Evolutionary conservation across 495 filamentous ascomycete species (phyloP).

Genomic region (Hypomontagnella submonticulosa): DNA sequence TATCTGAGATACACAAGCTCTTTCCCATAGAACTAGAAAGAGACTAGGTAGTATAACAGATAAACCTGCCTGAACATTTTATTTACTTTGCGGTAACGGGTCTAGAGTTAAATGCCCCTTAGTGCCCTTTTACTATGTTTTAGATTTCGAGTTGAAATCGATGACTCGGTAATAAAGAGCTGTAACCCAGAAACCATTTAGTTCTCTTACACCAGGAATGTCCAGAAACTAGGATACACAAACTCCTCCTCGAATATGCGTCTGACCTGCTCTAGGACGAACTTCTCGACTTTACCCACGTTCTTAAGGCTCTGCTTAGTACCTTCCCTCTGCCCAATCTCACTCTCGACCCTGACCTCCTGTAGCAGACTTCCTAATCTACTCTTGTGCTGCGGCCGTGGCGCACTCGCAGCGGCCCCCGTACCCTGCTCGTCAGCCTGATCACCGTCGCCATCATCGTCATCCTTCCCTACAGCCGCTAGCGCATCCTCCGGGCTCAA

Average conservation of each 20-base stretch:
- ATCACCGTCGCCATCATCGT: slow-evolving; percentile 50
- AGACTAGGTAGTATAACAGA: too few relatives aligned
- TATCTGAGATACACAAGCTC: too few relatives aligned
- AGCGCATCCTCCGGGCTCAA: slow-evolving; percentile 86
- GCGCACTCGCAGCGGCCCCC: slow-evolving; percentile 10
- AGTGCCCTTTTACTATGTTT: too few relatives aligned
- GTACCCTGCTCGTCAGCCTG: slow-evolving; percentile 18
- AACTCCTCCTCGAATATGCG: slow-evolving; percentile 98
- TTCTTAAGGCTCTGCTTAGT: slow-evolving; percentile 96
- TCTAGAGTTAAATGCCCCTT: too few relatives aligned
- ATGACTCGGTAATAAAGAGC: too few relatives aligned
- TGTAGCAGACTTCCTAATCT: slow-evolving; percentile 80
- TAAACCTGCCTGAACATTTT: too few relatives aligned
- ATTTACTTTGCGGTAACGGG: too few relatives aligned
- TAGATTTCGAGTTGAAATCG: too few relatives aligned
- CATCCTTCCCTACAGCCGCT: slow-evolving; percentile 68
- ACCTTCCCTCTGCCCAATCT: slow-evolving; percentile 90
- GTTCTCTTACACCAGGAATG: slow-evolving; percentile 77
- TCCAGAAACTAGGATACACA: slow-evolving; percentile 98
- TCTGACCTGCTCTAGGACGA: slow-evolving; percentile 95
- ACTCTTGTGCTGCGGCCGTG: slow-evolving; percentile 46
- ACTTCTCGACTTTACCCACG: slow-evolving; percentile 97
- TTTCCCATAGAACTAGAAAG: too few relatives aligned
- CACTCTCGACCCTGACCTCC: slow-evolving; percentile 95
- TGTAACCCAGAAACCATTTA: neutral